Conservation (phyloP, 129 eudicot genomes). For the Flaveria trinervia region DNA sequence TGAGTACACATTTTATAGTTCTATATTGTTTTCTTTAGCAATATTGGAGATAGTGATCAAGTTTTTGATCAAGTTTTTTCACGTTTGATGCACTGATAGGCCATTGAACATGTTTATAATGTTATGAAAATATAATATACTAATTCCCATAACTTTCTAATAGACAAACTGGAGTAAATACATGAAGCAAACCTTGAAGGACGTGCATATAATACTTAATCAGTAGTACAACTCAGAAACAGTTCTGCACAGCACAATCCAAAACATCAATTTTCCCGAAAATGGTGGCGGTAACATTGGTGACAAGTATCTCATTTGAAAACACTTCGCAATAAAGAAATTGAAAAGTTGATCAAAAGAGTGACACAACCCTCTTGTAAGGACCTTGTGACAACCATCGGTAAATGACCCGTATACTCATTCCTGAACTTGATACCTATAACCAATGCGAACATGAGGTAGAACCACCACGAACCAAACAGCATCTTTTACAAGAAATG, state of each 20-base stretch:
- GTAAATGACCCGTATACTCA: too few species aligned
- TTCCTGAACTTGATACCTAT: background rate
- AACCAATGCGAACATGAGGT: background rate
- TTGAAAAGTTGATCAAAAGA: constrained; percentile 26
- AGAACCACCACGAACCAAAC: background rate
- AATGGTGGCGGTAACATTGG: constrained; percentile 21
- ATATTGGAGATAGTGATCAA: too few species aligned
- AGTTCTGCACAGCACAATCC: constrained; percentile 26
- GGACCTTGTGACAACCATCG: background rate
- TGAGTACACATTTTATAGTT: too few species aligned
- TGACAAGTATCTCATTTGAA: constrained; percentile 29
- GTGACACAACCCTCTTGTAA: constrained; percentile 26
- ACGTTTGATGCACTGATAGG: too few species aligned
- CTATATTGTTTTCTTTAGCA: too few species aligned
- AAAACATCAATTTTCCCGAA: constrained; percentile 23
- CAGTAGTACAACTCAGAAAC: background rate
- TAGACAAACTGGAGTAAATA: too few species aligned
- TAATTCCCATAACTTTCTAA: too few species aligned
- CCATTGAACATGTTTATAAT: too few species aligned
- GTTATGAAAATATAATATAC: too few species aligned
- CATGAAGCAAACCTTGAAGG: background rate
- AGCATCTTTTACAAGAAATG: too few species aligned
- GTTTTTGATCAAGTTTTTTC: too few species aligned
- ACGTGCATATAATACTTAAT: background rate
- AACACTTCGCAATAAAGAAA: constrained; percentile 32